Base-by-base conservation (phyloP, 139 green algal species). In the Chlamydomonas incerta region DNA sequence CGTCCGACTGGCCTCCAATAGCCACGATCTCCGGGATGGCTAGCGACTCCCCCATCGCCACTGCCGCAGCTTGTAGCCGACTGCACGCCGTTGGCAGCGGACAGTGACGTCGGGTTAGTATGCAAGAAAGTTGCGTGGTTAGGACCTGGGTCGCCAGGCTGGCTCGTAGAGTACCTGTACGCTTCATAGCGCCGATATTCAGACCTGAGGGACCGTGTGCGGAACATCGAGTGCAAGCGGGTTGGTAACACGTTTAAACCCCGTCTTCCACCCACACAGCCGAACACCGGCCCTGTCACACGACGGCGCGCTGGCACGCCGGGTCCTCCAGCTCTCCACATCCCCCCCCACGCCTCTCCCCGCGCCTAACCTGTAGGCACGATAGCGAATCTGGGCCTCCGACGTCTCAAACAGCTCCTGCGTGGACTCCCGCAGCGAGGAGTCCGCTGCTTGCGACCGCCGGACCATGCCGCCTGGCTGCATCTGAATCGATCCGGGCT, bases 21-120 rank as follows among this genome's bases (percentile, higher is more conserved):
- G 94, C 96, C 15, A 99, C 96, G 33, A 99, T 98, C 80, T 99
- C 96, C 13, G 96, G 96, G 34, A 99, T 98, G 3, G 95, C 93
- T 17, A 99, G 88, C 23, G 82, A 91, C 55, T 94, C 91, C 11
- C 91, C 91, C 85, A 94, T 90, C 11, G 89, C 87, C 18, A 94
- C 91, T 8, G 88, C 88, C 5, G 91, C 90, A 17, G 91, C 81
- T 73, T 94, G 90, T 20, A 94, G 67, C 5, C 91, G 80, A 57
- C 87, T 91, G 87, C 52, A 73, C 0, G 41, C 8, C n/a, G 41
- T 13, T 50, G 41, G 41, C 41, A 50, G 23, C n/a, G 69, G 5
- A 28, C 6, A 20, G n/a, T 20, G 37, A 13, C 5, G 37, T 2
- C 35, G n/a, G n/a, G 31, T 55, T 52, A 21, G n/a, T 47, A n/a